Conservation (phyloP, 805 yeast genomes). For the Wickerhamiella bombiphila region DNA sequence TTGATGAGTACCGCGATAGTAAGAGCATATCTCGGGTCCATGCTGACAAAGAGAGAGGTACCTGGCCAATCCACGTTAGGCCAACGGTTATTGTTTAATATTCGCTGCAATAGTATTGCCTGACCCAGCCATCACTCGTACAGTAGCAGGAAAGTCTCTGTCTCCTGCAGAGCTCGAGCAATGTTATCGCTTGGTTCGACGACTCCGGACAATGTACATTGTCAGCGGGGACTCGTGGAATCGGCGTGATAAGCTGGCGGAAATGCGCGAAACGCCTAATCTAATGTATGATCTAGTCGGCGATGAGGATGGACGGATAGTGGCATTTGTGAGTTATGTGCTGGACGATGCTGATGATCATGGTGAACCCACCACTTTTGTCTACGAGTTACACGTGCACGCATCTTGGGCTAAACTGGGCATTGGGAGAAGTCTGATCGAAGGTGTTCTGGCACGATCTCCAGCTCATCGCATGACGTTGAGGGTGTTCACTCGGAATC, state of each 20-base stretch:
- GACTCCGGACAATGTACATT: constrained; percentile 15
- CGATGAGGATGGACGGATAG: not conserved
- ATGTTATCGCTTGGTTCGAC: constrained; percentile 17
- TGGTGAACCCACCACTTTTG: constrained; percentile 11
- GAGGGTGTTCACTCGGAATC: constrained; percentile 18
- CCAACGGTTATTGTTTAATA: too few relatives aligned
- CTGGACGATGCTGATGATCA: constrained; percentile 12
- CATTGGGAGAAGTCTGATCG: constrained; percentile 15
- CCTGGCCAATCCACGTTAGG: too few relatives aligned
- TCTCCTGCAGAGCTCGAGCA: constrained; percentile 3
- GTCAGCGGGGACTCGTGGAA: constrained; percentile 19
- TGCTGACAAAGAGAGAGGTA: too few relatives aligned
- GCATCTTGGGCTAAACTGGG: constrained; percentile 12
- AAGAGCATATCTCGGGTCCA: too few relatives aligned
- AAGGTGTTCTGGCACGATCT: constrained; percentile 6
- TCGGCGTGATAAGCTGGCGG: constrained; percentile 14
- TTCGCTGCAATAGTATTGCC: too few relatives aligned
- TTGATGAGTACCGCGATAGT: too few relatives aligned
- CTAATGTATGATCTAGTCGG: constrained; percentile 12
- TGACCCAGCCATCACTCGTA: constrained; percentile 1
- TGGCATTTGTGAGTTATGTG: constrained; percentile 16
- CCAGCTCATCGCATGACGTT: constrained; percentile 9
- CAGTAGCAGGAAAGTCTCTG: not conserved
- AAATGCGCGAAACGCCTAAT: constrained; percentile 15
- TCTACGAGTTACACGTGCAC: constrained; percentile 21